Base-by-base conservation (phyloP, 805 yeast species). In the Wickerhamiella azyma region DNA sequence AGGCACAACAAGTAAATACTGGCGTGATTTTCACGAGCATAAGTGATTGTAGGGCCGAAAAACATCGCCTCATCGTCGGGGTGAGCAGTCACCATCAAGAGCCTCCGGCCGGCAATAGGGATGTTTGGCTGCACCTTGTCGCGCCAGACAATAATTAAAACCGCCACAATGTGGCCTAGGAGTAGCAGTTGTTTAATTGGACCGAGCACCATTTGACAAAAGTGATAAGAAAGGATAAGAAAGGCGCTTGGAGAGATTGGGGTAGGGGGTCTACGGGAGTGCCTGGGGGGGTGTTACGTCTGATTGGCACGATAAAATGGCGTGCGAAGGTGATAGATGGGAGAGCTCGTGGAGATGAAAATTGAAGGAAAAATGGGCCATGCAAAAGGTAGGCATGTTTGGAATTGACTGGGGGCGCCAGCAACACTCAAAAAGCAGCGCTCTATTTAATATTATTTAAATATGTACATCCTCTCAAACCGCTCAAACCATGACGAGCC, bases 11-110 rank as follows among this genome's bases (percentile, higher is more conserved):
- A 56, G 53, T 74, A 66, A 41, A 68, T 62, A 1, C 70, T 63
- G 49, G 72, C 71, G 9, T 69, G 52, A 11, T 41, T 32, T 6
- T 41, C 35, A 5, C 36, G 17, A n/a, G 70, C 51, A 51, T 75
- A 79, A 7, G 74, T 60, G 28, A 86, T 52, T 0, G 88, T 68
- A 0, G 98, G 98, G 1, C 85, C 76, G 57, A 92, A 92, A 63
- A 92, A 92, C 98, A 92, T 92, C 43, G 85, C 88, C 63, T 92
- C 99, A 61, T 92, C 99, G 62, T 92, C 99, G 0, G 99, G 99
- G 62, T 92, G 99, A 0, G 95, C 96, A 36, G 86, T 79, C 10
- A 89, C 65, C 39, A 79, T 65, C 26, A 61, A 50, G 28, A 63
- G 48, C 17, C 55, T 46, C 43, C 53, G 49, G 48, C 50, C 50